Evolutionary conservation across 176 grass and related monocot genomes (phyloP).

Genomic region (Eragrostis nindensis): DNA sequence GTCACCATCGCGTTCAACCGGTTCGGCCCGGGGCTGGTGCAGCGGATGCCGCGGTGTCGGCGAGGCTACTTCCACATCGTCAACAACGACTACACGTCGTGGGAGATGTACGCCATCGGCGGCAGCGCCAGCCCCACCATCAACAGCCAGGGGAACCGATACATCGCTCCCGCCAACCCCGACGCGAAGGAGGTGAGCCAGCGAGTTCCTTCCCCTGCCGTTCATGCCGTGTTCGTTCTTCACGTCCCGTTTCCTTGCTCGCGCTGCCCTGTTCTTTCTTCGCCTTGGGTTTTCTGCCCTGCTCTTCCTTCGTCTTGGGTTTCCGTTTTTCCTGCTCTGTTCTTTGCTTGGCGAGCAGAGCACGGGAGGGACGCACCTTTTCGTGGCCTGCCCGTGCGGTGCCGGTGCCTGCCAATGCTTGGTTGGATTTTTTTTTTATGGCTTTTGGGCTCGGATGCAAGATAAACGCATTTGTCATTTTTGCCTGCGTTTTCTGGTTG

Average conservation of each 20-base stretch:
- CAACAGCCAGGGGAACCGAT: constrained; percentile 96
- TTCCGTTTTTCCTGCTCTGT: background rate
- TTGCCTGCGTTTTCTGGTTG: too few relatives aligned
- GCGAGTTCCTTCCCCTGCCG: background rate
- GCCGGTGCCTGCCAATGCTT: too few relatives aligned
- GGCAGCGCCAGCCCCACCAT: constrained; percentile 86
- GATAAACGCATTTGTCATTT: too few relatives aligned
- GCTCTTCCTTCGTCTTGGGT: too few relatives aligned
- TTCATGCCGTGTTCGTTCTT: background rate
- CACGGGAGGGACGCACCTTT: constrained; percentile 7
- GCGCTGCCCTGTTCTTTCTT: background rate
- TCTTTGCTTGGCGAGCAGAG: constrained; percentile 22
- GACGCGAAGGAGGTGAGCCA: constrained; percentile 76
- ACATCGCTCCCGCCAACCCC: constrained; percentile 65
- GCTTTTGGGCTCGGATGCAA: background rate
- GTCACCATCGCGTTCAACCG: constrained; percentile 97
- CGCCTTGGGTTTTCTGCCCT: too few relatives aligned
- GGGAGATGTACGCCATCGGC: constrained; percentile 98
- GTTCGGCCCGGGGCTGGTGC: constrained; percentile 72
- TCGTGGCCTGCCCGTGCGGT: background rate
- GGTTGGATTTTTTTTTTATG: background rate
- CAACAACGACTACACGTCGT: constrained; percentile 91
- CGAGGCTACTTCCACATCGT: constrained; percentile 84
- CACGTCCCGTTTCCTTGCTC: background rate
- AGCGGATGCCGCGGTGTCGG: constrained; percentile 87